These are phyloP conservation scores for Malus orientalis DNA, from an alignment of 306 rosid species.

Conservation along the genomic window DNA sequence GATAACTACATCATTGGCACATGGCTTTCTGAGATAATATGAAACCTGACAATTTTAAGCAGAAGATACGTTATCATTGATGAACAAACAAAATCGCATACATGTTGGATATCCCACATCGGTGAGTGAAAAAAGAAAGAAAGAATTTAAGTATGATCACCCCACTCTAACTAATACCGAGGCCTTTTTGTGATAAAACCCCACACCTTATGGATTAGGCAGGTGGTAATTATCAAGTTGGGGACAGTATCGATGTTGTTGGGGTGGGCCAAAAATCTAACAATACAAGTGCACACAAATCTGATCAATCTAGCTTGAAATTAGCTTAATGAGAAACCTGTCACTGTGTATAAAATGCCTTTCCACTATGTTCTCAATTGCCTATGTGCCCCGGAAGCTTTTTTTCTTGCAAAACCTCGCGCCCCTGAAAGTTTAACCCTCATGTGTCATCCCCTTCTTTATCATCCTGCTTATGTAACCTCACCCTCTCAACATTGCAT, in stretches of 20 bases:
- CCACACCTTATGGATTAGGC: too few species aligned
- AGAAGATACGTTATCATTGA: not conserved
- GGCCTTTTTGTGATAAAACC: too few species aligned
- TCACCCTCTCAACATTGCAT: not conserved
- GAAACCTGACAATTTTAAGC: conserved; percentile 58
- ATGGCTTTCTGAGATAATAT: conserved; percentile 87
- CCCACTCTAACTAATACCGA: too few species aligned
- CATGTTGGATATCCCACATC: too few species aligned
- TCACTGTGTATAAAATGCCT: not conserved
- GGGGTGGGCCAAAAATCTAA: too few species aligned
- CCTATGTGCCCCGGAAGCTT: not conserved
- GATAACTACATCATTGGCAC: conserved; percentile 86
- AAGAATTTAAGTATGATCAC: too few species aligned
- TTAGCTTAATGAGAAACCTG: not conserved
- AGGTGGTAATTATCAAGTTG: too few species aligned
- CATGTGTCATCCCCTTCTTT: not conserved
- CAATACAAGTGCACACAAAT: not conserved
- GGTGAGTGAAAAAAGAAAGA: too few species aligned
- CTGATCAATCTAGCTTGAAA: not conserved
- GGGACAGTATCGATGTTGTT: fast-evolving
- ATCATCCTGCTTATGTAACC: not conserved
- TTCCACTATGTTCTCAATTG: not conserved
- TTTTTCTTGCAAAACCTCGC: not conserved
- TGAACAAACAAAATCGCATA: not conserved
- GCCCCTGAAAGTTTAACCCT: not conserved